Evolutionary conservation across 1,284 basidiomycete species (phyloP).

Genomic region (Austropuccinia psidii): DNA sequence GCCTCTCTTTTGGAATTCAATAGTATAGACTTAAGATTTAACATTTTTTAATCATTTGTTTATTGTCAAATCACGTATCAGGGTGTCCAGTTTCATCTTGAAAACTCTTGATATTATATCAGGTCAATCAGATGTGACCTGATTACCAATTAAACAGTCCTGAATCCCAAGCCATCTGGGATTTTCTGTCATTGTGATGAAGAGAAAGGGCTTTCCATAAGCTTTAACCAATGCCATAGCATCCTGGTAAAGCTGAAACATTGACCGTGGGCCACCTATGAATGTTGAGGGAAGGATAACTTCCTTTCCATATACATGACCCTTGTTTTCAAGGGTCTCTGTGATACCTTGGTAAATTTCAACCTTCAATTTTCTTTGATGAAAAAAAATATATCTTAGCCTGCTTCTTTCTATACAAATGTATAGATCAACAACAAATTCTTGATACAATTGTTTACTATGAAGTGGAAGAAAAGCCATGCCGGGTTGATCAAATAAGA

Average conservation of each 20-base stretch:
- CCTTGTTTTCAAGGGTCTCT: conserved; percentile 1
- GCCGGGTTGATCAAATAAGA: background rate
- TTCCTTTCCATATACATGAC: too few relatives aligned
- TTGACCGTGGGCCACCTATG: conserved; percentile 47
- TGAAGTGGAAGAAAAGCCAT: background rate
- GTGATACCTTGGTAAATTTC: too few relatives aligned
- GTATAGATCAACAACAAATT: too few relatives aligned
- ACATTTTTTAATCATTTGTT: conserved; percentile 46
- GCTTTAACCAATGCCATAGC: conserved; percentile 47
- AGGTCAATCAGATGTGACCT: conserved; percentile 48
- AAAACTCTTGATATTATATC: too few relatives aligned
- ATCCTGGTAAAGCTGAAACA: conserved; percentile 48
- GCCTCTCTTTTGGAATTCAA: too few relatives aligned
- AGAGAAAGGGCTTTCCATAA: conserved; percentile 48
- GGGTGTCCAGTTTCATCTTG: too few relatives aligned
- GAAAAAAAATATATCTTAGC: background rate
- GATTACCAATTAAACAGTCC: conserved; percentile 43
- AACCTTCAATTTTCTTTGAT: background rate
- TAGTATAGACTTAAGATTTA: conserved; percentile 48
- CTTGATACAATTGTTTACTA: background rate
- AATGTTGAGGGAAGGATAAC: conserved; percentile 48
- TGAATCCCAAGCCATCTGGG: conserved; percentile 43
- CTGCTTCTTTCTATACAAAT: background rate
- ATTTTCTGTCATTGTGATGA: conserved; percentile 51
- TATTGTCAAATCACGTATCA: too few relatives aligned